A percentile compares a stretch with the other conserved stretches of the same genome.
These are phyloP conservation scores for Smallanthus sonchifolius DNA, from an alignment of 129 eudicot genomes.

Conservation along the genomic window DNA sequence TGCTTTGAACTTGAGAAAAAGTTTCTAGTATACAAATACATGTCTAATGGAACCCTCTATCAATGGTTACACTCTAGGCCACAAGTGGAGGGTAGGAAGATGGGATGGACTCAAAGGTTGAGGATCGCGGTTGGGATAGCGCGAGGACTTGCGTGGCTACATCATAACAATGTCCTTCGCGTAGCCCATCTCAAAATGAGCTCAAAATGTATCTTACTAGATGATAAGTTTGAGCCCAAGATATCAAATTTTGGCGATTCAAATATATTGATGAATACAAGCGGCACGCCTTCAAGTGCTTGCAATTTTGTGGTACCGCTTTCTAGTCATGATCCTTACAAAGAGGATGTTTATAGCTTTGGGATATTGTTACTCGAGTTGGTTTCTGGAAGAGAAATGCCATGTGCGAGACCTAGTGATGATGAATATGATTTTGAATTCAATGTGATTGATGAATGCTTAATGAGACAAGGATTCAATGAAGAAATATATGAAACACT, in stretches of 20 bases:
- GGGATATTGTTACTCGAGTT: constrained; percentile 78
- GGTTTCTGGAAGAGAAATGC: constrained; percentile 39
- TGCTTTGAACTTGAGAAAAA: constrained; percentile 35
- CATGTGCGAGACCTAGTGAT: neutral
- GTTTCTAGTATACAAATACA: constrained; percentile 42
- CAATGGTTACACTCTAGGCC: constrained; percentile 34
- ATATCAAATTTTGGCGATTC: constrained; percentile 53
- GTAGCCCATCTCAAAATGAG: constrained; percentile 43
- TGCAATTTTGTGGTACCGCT: constrained; percentile 20
- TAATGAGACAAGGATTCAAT: neutral
- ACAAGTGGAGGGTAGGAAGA: constrained; percentile 2
- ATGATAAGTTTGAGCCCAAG: constrained; percentile 45
- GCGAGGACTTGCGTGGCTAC: constrained; percentile 58
- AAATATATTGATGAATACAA: constrained; percentile 35
- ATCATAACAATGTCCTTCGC: constrained; percentile 37
- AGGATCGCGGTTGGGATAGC: constrained; percentile 50
- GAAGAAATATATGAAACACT: constrained; percentile 9
- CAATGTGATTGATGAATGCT: neutral
- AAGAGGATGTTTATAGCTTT: constrained; percentile 73
- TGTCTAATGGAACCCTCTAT: constrained; percentile 54
- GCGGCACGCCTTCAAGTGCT: constrained; percentile 23
- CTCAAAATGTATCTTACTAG: constrained; percentile 48
- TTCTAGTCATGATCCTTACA: constrained; percentile 43
- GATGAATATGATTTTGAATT: neutral
- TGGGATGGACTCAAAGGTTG: constrained; percentile 51